phyloP scores from a whole-genome alignment of 176 grass and related monocot species.

The Musa acuminata region DNA sequence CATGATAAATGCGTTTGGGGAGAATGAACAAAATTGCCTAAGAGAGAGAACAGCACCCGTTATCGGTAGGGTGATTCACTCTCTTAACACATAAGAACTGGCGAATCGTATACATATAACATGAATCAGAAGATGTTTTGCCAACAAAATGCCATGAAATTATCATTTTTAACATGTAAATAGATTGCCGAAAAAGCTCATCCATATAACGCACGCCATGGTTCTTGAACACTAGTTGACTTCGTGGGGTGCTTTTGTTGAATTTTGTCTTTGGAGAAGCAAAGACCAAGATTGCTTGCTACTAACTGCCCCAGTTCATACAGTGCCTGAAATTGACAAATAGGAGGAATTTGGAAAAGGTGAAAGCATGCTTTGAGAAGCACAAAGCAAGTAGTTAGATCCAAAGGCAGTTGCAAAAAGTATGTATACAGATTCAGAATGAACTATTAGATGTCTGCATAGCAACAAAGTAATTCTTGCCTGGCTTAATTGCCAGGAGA shows the following conservation, averaged over 20 bases:
- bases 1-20: no score
- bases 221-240: background rate
- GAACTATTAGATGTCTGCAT: background rate
- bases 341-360: background rate
- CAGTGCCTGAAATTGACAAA: constrained; percentile 1
- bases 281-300: background rate
- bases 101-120: no score
- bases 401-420: background rate
- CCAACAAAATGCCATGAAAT: no score
- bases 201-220: constrained; percentile 15
- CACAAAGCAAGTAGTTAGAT: background rate
- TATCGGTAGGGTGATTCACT: no score
- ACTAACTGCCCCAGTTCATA: background rate
- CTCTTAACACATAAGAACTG: background rate
- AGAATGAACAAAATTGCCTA: no score
- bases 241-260: background rate
- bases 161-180: background rate
- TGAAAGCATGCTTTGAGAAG: background rate
- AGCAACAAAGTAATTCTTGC: background rate
- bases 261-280: background rate
- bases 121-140: no score
- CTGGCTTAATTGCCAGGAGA: no score
- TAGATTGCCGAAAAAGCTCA: background rate
- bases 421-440: background rate
- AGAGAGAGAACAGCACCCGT: no score